A percentile compares a stretch with the other conserved stretches of the same genome.
Evolutionary conservation across 148 eudicot species (phyloP).

Genomic region (Cornus suecica): DNA sequence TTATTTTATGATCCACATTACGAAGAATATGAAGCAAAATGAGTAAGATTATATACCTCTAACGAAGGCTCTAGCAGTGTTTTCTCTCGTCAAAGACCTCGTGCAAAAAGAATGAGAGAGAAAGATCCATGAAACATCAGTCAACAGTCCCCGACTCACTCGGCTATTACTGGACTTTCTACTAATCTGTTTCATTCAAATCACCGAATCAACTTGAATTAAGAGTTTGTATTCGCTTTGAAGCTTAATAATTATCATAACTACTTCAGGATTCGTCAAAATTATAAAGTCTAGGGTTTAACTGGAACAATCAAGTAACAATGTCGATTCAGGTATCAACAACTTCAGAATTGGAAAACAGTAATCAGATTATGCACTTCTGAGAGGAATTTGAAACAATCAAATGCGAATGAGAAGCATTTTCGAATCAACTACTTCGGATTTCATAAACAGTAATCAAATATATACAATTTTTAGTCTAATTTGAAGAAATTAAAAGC

Average conservation of each 20-base stretch:
- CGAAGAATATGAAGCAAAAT: not conserved
- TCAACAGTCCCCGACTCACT: slow-evolving; percentile 62
- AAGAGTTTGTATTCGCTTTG: not conserved
- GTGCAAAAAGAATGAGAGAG: slow-evolving; percentile 68
- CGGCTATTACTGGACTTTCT: slow-evolving; percentile 54
- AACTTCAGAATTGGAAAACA: not conserved
- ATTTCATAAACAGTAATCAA: no score
- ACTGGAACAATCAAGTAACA: not conserved
- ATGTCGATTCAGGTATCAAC: not conserved
- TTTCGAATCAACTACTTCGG: not conserved
- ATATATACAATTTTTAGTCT: no score
- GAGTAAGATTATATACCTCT: slow-evolving; percentile 46
- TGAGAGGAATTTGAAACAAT: not conserved
- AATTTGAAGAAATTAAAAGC: not conserved
- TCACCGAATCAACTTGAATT: not conserved
- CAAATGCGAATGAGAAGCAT: not conserved
- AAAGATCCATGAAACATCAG: slow-evolving; percentile 63
- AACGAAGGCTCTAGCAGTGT: slow-evolving; percentile 70
- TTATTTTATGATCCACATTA: not conserved
- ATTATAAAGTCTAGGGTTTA: not conserved
- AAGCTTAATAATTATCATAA: not conserved
- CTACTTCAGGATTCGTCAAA: not conserved
- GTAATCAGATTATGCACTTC: not conserved
- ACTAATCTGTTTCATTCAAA: slow-evolving; percentile 37
- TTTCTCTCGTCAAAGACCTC: slow-evolving; percentile 69